Percentiles rank a stretch among this genome's conserved stretches.
phyloP scores from a whole-genome alignment of 352 stramenopile genomes.

The Phytopythium mirpurense region DNA sequence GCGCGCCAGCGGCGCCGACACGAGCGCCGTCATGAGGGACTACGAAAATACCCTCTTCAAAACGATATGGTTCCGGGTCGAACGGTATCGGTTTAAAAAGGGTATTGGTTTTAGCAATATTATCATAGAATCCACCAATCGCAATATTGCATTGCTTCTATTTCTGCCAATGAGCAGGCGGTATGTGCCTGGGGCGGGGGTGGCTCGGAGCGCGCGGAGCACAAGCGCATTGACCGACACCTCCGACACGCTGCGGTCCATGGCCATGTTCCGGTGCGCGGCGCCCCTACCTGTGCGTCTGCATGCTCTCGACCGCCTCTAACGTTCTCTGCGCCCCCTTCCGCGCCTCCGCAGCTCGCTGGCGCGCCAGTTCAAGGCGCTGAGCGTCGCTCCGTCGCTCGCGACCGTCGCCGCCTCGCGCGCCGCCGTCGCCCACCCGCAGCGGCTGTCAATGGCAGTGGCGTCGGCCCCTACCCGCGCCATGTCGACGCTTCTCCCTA shows the following conservation, averaged over 20 bases:
- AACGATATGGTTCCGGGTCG: background rate
- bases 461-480: constrained; percentile 2
- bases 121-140: background rate
- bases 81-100: background rate
- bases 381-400: constrained; percentile 29
- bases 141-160: too few species aligned
- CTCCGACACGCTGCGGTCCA: too few species aligned
- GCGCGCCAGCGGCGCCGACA: constrained; percentile 29
- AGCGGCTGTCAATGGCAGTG: constrained; percentile 7
- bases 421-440: constrained; percentile 13
- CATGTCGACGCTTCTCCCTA: constrained; percentile 13
- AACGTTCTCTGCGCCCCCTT: background rate
- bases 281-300: too few species aligned
- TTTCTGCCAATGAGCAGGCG: background rate
- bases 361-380: constrained; percentile 43
- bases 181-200: background rate
- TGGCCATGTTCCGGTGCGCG: constrained; percentile 5
- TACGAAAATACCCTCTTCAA: background rate
- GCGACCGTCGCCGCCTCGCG: constrained; percentile 19
- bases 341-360: constrained; percentile 29
- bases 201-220: background rate
- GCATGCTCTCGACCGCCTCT: background rate
- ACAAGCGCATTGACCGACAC: too few species aligned
- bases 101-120: background rate
- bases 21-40: constrained; percentile 11